Percentiles rank a stretch among this genome's conserved stretches.
These are phyloP conservation scores for Rachicladosporium sp. DNA, from an alignment of 2,329 filamentous ascomycete genomes.

Conservation along the genomic window DNA sequence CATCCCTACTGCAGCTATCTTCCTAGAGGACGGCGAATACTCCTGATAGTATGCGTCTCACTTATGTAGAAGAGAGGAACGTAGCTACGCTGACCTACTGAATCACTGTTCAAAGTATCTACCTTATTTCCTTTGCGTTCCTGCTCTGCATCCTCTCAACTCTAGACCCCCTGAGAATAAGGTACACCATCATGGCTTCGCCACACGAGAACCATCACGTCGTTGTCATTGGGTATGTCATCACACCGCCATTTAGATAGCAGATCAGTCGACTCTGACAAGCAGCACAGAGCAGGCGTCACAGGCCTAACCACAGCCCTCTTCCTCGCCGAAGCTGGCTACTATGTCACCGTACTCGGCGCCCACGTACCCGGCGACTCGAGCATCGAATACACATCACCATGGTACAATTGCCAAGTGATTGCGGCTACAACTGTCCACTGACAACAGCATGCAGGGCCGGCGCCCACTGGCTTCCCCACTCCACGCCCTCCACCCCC, in stretches of 20 bases:
- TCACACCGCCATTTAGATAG: neutral
- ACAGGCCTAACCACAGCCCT: constrained; percentile 35
- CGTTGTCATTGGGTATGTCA: constrained; percentile 12
- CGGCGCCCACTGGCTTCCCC: constrained; percentile 37
- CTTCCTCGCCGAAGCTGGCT: constrained; percentile 29
- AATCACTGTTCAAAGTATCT: too few relatives aligned
- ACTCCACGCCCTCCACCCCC: constrained; percentile 22
- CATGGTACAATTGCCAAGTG: constrained; percentile 22
- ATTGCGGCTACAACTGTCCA: too few relatives aligned
- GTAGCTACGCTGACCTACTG: too few relatives aligned
- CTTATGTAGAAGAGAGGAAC: too few relatives aligned
- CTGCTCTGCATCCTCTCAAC: too few relatives aligned
- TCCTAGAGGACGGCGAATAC: too few relatives aligned
- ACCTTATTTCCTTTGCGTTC: too few relatives aligned
- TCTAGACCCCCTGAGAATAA: too few relatives aligned
- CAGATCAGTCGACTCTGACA: constrained; percentile 1
- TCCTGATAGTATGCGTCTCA: too few relatives aligned
- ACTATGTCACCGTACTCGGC: constrained; percentile 31
- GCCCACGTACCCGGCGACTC: constrained; percentile 31
- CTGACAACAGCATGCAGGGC: constrained; percentile 22
- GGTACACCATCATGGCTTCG: too few relatives aligned
- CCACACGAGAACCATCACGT: neutral
- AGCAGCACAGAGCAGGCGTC: constrained; percentile 30
- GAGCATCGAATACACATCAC: constrained; percentile 32
- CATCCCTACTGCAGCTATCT: too few relatives aligned